Base-by-base conservation (phyloP, 352 stramenopile genomes). In the Pythium angustatum region DNA sequence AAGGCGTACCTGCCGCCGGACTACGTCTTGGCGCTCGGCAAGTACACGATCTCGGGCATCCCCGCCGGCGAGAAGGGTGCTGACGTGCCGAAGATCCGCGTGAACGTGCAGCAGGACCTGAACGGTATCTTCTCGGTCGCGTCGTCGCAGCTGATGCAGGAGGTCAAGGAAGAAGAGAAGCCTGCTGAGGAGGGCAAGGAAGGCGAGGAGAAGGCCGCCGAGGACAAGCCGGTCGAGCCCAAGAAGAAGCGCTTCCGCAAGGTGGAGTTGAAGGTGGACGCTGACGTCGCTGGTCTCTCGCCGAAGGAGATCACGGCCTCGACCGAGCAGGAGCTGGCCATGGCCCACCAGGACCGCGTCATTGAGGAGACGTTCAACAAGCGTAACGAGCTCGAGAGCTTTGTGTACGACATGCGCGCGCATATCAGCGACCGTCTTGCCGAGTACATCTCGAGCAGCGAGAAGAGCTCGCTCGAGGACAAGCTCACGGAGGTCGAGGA, bases 351-450 rank as follows among this genome's bases (percentile, higher is more conserved):
- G 74, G 96, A 99, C 75, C 91, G 95, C 59, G 79, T 99, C 34
- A 96, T 99, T 21, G 77, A 91, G 48, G 97, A 99, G 78, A 99
- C 97, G 26, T 88, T 96, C 56, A 98, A 99, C 83, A 99, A 98
- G 82, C 87, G 96, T 65, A 99, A 99, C 77, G 97, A 99, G 73
- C 85, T 99, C 30, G 98, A 99, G 76, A 98, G 90, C 43, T 99
- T 99, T 76, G 97, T 99, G 72, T 99, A 99, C 81, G 90, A 97
- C 72, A 99, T 99, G 96, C 93, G 98, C 54, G 98, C 99, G 85
- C 97, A 98, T 64, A 73, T 98, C 58, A 77, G 77, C 65, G 87
- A 93, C 63, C 80, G 82, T 59, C 82, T 97, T 31, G 73, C 83
- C 24, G 76, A 79, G 24, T 98, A 96, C 73, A 91, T 94, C 56